Conservation (phyloP, 331 rosid species). For the Cydonia oblonga region DNA sequence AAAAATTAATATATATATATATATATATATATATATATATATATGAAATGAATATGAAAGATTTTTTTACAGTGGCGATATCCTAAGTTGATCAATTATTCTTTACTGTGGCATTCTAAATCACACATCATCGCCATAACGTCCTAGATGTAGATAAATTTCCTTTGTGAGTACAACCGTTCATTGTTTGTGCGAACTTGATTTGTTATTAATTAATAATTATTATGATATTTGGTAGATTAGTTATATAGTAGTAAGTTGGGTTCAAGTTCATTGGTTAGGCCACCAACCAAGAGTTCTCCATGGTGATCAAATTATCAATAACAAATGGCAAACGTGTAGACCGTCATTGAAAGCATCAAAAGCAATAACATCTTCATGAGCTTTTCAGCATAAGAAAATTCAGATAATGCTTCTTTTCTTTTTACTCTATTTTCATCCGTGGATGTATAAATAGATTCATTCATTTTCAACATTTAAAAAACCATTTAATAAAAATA, state of each 20-base stretch:
- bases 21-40: too few relatives aligned
- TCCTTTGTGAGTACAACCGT: background rate
- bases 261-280: background rate
- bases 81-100: background rate
- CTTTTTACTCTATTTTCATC: background rate
- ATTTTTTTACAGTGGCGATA: background rate
- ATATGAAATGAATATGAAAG: background rate
- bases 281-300: conserved; percentile 27
- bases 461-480: background rate
- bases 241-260: conserved; percentile 14
- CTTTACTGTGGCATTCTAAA: background rate
- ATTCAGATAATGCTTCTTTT: background rate
- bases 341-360: background rate
- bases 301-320: background rate
- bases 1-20: too few relatives aligned
- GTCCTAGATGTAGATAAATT: background rate
- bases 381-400: background rate
- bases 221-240: conserved; percentile 12
- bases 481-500: background rate
- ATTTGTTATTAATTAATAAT: too few relatives aligned
- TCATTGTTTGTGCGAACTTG: background rate
- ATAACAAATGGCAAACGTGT: background rate
- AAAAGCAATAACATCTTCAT: too few relatives aligned
- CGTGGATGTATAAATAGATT: background rate
- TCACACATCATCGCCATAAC: background rate